Base-by-base conservation (phyloP, 768 basidiomycete species). In the Agrocybe praecox region DNA sequence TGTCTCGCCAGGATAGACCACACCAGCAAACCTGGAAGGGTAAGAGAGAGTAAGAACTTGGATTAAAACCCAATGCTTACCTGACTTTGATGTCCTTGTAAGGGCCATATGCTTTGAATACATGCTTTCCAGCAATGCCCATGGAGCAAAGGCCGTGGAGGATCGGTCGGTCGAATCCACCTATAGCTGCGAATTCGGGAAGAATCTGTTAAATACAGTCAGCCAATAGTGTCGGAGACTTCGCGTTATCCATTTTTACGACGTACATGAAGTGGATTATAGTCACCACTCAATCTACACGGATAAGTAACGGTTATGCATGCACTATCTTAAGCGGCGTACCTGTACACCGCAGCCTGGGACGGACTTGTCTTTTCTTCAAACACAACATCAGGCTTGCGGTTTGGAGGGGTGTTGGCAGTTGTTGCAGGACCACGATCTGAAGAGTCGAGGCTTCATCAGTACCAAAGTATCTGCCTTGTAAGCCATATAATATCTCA, bases 11-110 rank as follows among this genome's bases (percentile, higher is more conserved):
- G 96, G 97, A 69, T 89, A 96, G 21, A 98, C 94, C 2, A 93
- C 86, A 2, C 94, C 94, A 0, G 90, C 85, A 72, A 98, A 96
- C 32, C 90, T 90, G 59, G 26, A 24, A 49, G 14, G 43, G 32
- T 40, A 15, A 49, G 17, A 24, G 22, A 18, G 14, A 24, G 32
- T 2, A 23, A 23, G 3, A 15, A 21, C 8, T 17, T n/a, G 43
- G 19, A 19, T 24, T n/a, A 26, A 18, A 23, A 26, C 47, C 40
- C 24, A 19, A 34, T 52, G 10, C 84, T 67, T 66, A 92, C 85
- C 96, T 85, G 57, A 93, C 94, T 82, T 98, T 99, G 78, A 99
- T 96, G 69, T 98, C 94, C 65, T 85, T 85, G 76, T 82, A 96
- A 15, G 83, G 70, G 12, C 97, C 97, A 67, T 85, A 99, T 2